phyloP scores from a whole-genome alignment of 2,329 filamentous ascomycete genomes.

The Westerdykella sp. region DNA sequence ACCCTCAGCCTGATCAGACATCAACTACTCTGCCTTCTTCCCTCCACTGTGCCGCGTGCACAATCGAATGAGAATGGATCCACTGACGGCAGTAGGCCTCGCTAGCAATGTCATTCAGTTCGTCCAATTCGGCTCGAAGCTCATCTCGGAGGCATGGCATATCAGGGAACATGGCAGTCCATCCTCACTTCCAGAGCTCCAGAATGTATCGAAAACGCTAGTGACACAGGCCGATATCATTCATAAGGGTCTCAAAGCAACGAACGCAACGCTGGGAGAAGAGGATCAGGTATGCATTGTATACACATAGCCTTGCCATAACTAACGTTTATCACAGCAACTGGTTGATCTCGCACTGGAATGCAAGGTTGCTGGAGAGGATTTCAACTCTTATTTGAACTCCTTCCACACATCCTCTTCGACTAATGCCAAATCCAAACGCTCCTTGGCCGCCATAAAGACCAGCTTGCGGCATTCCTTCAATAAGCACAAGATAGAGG shows the following conservation, averaged over 20 bases:
- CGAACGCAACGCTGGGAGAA: background rate
- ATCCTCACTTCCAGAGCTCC: constrained; percentile 1
- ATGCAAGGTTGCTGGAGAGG: constrained; percentile 4
- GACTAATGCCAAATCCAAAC: background rate
- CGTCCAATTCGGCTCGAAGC: constrained; percentile 6
- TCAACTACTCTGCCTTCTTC: no score
- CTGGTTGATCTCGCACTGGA: constrained; percentile 5
- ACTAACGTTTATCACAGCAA: constrained; percentile 1
- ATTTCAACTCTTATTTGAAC: constrained; percentile 8
- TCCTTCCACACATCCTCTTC: background rate
- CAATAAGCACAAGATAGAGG: constrained; percentile 5
- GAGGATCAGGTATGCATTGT: constrained; percentile 7
- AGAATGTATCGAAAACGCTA: constrained; percentile 1
- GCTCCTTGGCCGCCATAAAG: constrained; percentile 3
- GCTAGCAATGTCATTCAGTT: constrained; percentile 16
- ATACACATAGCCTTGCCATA: background rate
- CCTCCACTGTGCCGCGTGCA: no score
- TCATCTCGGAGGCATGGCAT: constrained; percentile 3
- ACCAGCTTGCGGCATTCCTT: constrained; percentile 2
- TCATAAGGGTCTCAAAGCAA: background rate
- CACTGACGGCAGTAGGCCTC: constrained; percentile 11
- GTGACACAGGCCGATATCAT: constrained; percentile 2
- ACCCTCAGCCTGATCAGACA: no score
- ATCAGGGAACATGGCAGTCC: constrained; percentile 5
- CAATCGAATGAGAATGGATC: constrained; percentile 7